A percentile compares a stretch with the other conserved stretches of the same genome.
These are phyloP conservation scores for Nitzschia inconspicua DNA, from an alignment of 108 stramenopile species.

Conservation along the genomic window DNA sequence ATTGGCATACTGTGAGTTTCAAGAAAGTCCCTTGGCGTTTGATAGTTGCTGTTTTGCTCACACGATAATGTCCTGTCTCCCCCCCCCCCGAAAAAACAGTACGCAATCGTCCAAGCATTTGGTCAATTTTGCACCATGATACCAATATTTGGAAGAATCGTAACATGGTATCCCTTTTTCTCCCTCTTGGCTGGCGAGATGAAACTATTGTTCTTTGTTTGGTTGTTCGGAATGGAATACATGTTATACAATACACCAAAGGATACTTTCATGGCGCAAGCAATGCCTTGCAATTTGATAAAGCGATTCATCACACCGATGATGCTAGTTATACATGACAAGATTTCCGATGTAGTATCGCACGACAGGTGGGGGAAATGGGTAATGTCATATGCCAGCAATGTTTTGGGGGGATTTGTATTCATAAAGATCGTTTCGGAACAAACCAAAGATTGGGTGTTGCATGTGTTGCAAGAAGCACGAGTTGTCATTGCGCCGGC, in stretches of 20 bases:
- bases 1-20: too few relatives aligned
- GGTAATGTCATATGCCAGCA: conserved; percentile 17
- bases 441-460: conserved; percentile 45
- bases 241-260: conserved; percentile 21
- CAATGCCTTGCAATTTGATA: conserved; percentile 21
- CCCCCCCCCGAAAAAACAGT: too few relatives aligned
- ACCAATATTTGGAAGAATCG: conserved; percentile 46
- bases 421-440: conserved; percentile 49
- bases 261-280: conserved; percentile 17
- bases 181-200: conserved; percentile 29
- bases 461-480: conserved; percentile 50
- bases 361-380: conserved; percentile 18
- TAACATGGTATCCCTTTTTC: conserved; percentile 19
- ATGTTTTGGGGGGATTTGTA: conserved; percentile 43
- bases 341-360: conserved; percentile 26
- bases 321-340: background rate
- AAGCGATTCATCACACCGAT: conserved; percentile 5
- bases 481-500: conserved; percentile 60
- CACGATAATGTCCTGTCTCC: too few relatives aligned
- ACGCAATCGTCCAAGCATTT: conserved; percentile 44
- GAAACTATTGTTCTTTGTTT: conserved; percentile 67
- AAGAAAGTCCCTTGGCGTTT: too few relatives aligned
- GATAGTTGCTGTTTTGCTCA: too few relatives aligned
- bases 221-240: conserved; percentile 66
- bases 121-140: conserved; percentile 34